Evolutionary conservation across 306 rosid genomes (phyloP).

Genomic region (Citrullus mucosospermus): DNA sequence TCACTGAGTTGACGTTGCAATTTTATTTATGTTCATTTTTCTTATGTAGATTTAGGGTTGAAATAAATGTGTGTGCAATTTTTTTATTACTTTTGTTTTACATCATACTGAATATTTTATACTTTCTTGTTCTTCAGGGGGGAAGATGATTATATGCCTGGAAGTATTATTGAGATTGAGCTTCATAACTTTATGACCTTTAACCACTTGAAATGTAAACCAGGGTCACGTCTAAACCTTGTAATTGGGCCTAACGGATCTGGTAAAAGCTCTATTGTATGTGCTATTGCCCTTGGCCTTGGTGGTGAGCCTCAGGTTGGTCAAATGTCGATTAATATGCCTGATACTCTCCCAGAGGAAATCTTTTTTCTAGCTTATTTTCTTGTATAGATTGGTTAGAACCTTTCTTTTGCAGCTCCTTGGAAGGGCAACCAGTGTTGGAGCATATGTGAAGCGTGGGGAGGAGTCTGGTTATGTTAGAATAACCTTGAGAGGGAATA

Average conservation of each 20-base stretch:
- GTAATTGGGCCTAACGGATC: slow-evolving; percentile 96
- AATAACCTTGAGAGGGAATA: slow-evolving; percentile 62
- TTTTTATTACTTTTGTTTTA: not conserved
- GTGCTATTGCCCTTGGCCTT: slow-evolving; percentile 95
- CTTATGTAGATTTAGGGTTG: not conserved
- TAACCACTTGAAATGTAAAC: slow-evolving; percentile 64
- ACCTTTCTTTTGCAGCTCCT: slow-evolving; percentile 44
- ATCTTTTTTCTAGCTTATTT: not conserved
- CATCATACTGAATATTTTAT: slow-evolving; percentile 7
- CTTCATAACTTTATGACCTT: slow-evolving; percentile 87
- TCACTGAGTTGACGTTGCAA: not conserved
- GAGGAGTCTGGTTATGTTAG: slow-evolving; percentile 63
- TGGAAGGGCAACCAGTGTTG: slow-evolving; percentile 73
- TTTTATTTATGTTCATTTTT: slow-evolving; percentile 1
- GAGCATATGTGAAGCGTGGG: slow-evolving; percentile 85
- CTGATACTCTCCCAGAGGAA: not conserved
- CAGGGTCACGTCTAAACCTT: slow-evolving; percentile 79
- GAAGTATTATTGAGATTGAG: slow-evolving; percentile 82
- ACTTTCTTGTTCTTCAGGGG: slow-evolving; percentile 43
- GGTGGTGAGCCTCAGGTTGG: slow-evolving; percentile 98
- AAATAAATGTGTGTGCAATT: not conserved
- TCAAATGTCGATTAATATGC: not conserved
- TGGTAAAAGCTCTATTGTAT: slow-evolving; percentile 94
- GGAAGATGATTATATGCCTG: slow-evolving; percentile 91
- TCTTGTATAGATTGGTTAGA: slow-evolving; percentile 6